Evolutionary conservation across 2,329 filamentous ascomycete species (phyloP).

Genomic region (Claviceps fusiformis): DNA sequence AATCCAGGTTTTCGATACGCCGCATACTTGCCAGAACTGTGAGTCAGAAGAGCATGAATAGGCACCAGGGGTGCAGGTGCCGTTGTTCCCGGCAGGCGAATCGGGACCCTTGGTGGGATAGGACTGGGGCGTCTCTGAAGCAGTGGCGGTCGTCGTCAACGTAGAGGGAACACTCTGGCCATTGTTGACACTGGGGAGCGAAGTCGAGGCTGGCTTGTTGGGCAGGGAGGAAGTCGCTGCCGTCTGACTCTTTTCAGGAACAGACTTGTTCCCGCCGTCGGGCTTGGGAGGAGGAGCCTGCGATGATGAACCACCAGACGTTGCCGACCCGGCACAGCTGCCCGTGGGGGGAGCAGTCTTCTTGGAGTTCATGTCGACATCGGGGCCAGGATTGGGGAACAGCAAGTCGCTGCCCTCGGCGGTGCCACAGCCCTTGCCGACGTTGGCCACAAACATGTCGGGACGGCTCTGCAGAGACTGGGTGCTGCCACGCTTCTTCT

Average conservation of each 20-base stretch:
- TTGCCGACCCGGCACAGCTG: conserved; percentile 12
- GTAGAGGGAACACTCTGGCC: neutral
- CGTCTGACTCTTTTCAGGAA: neutral
- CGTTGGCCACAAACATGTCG: conserved; percentile 58
- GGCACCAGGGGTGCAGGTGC: neutral
- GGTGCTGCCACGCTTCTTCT: conserved; percentile 11
- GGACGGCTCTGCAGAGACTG: conserved; percentile 45
- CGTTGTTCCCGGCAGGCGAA: neutral
- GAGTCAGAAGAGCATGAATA: conserved; percentile 1
- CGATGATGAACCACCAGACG: neutral
- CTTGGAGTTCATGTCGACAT: conserved; percentile 28
- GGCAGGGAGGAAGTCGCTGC: neutral
- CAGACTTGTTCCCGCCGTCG: neutral
- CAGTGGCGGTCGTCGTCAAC: neutral
- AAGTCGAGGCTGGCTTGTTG: neutral
- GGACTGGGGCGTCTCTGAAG: neutral
- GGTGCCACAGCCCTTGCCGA: conserved; percentile 46
- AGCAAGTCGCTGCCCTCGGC: conserved; percentile 41
- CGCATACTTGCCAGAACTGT: conserved; percentile 1
- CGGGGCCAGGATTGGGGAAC: conserved; percentile 53
- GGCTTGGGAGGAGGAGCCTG: neutral
- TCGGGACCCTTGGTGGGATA: neutral
- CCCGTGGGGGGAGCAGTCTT: conserved; percentile 23
- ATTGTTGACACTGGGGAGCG: neutral
- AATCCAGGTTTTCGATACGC: neutral